Percentiles rank a stretch among this genome's conserved stretches.
These are phyloP conservation scores for Pythium volutum DNA, from an alignment of 352 stramenopile genomes.

Conservation along the genomic window DNA sequence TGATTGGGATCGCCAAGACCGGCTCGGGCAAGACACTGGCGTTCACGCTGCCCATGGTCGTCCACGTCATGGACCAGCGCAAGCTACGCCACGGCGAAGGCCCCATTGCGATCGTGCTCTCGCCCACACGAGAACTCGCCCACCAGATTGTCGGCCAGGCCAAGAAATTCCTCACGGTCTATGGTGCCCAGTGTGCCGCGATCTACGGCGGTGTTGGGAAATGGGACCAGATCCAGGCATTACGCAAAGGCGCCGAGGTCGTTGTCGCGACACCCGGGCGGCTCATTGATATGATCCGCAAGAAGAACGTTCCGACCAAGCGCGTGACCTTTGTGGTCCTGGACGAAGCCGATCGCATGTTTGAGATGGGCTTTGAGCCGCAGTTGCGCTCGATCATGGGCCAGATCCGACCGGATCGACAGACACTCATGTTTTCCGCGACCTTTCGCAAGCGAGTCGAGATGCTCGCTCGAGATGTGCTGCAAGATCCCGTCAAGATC, in stretches of 20 bases:
- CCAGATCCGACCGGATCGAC: conserved; percentile 79
- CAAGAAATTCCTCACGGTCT: conserved; percentile 77
- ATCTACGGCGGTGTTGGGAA: conserved; percentile 83
- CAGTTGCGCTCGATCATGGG: conserved; percentile 80
- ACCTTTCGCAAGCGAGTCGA: conserved; percentile 79
- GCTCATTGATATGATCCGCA: conserved; percentile 83
- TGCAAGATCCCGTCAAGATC: conserved; percentile 80
- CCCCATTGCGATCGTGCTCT: conserved; percentile 74
- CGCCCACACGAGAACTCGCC: conserved; percentile 77
- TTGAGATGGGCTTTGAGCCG: conserved; percentile 87
- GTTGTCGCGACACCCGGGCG: conserved; percentile 77
- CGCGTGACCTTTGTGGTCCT: conserved; percentile 87
- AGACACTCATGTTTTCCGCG: conserved; percentile 87
- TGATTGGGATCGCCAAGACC: conserved; percentile 93
- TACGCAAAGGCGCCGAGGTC: conserved; percentile 72
- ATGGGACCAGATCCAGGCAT: conserved; percentile 77
- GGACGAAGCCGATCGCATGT: conserved; percentile 88
- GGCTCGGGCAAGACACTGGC: conserved; percentile 97
- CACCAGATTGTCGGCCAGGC: conserved; percentile 83
- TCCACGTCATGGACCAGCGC: conserved; percentile 86
- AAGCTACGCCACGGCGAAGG: conserved; percentile 70
- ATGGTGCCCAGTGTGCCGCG: conserved; percentile 66
- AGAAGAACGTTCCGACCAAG: conserved; percentile 55
- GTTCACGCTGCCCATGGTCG: conserved; percentile 95
- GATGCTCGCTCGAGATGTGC: conserved; percentile 70